phyloP scores from a whole-genome alignment of 345 rosid species.

The Ricinus communis region DNA sequence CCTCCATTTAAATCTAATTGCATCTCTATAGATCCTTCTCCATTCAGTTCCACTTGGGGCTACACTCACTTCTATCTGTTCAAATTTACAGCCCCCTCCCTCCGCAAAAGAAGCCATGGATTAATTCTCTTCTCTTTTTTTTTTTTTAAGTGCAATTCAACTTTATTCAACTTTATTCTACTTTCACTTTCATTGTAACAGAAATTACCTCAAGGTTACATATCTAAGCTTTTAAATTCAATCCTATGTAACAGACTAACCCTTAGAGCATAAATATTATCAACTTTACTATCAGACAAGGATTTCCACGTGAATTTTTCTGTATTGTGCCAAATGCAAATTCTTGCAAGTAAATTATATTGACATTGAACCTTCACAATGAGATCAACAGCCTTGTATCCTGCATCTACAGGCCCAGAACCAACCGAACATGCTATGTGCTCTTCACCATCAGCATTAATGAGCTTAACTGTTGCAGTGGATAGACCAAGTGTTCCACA shows the following conservation, averaged over 20 bases:
- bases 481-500: conserved; percentile 93
- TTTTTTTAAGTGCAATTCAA: too few species aligned
- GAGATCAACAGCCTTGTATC: conserved; percentile 91
- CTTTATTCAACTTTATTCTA: too few species aligned
- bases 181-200: too few species aligned
- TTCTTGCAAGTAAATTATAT: background rate
- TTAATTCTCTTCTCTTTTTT: too few species aligned
- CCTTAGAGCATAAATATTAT: background rate
- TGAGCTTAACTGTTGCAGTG: conserved; percentile 89
- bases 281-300: background rate
- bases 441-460: conserved; percentile 61
- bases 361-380: conserved; percentile 61
- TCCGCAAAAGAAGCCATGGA: too few species aligned
- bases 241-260: background rate
- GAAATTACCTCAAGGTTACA: background rate
- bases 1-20: too few species aligned
- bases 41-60: too few species aligned
- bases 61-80: too few species aligned
- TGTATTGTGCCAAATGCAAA: background rate
- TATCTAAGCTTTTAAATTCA: background rate
- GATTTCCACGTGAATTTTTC: background rate
- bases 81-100: too few species aligned
- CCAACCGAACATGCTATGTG: conserved; percentile 82
- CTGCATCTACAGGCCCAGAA: conserved; percentile 94
- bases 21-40: too few species aligned